Evolutionary conservation across 2,329 filamentous ascomycete genomes (phyloP), one percentile per base, ranked within the genome.

Genomic region (Pseudocercospora fuligena): DNA sequence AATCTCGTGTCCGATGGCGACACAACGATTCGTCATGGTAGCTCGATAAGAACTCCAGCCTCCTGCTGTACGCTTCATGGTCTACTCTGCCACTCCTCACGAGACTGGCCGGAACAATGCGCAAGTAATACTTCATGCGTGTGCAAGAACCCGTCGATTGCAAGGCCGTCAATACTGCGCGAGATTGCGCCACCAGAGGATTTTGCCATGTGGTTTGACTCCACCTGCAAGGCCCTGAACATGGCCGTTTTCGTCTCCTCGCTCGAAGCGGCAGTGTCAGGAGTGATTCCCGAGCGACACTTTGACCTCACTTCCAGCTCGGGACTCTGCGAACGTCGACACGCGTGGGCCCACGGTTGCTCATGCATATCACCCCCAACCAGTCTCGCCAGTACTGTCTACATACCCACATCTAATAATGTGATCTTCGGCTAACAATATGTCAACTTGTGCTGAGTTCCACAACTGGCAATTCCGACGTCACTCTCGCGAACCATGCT

Each of bases 1-100:
- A 57, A 43, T 51, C 57, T 64, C 61, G 61, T 61, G 61, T 64
- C 47, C 43, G 46, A 49, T 61, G 47, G 46, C 33, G 19, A 46
- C 49, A 62, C 60, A 58, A 46, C 59, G 21, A 31, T 27, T 59
- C 46, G 23, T 63, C 29, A 21, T 49, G 46, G n/a, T 19, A 63
- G 61, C 61, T 53, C n/a, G 46, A 49, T 36, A 6, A 27, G 51
- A 53, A 40, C 33, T 54, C 54, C 51, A 62, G 29, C 31, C 59
- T 53, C 59, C 29, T 59, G 64, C 43, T 27, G 64, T 66, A 40
- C 51, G 14, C 59, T 61, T 57, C 47, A 19, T 53, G 43, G 11
- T 21, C 43, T 47, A 23, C 46, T 49, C 46, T 49, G 46, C 23
- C 46, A 49, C 46, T 21, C 6, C 46, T 49, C 46, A 49, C 19